Evolutionary conservation across 108 stramenopile genomes (phyloP).

Genomic region (Cyclotella sp.): DNA sequence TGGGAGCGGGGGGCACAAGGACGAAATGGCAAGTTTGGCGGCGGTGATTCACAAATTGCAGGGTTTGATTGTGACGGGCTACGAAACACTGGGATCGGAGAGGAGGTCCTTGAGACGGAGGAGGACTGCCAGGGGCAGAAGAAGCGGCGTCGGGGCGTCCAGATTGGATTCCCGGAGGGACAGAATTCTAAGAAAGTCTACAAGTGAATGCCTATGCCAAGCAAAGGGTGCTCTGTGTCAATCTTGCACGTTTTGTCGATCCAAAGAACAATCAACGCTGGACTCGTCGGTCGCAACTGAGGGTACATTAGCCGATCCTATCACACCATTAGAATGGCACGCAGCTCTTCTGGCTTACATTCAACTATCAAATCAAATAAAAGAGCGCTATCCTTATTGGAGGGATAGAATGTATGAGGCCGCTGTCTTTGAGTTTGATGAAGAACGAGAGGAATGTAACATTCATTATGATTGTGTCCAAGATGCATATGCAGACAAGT

Average conservation of each 20-base stretch:
- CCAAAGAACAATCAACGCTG: background rate
- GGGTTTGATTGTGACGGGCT: slow-evolving; percentile 46
- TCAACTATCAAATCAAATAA: slow-evolving; percentile 56
- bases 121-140: slow-evolving; percentile 3
- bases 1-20: slow-evolving; percentile 16
- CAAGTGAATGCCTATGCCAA: slow-evolving; percentile 19
- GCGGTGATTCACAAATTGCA: slow-evolving; percentile 62
- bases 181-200: background rate
- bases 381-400: slow-evolving; percentile 38
- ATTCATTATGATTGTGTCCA: too few species aligned
- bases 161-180: background rate
- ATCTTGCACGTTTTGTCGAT: background rate
- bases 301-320: slow-evolving; percentile 2
- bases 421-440: background rate
- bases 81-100: slow-evolving; percentile 45
- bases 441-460: background rate
- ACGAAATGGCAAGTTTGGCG: slow-evolving; percentile 53
- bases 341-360: slow-evolving; percentile 68
- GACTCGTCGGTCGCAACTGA: background rate
- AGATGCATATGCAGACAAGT: background rate
- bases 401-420: slow-evolving; percentile 47
- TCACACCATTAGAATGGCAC: slow-evolving; percentile 63
- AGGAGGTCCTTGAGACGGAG: slow-evolving; percentile 19
- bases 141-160: background rate
- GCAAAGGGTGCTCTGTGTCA: slow-evolving; percentile 1